A percentile compares a stretch with the other conserved stretches of the same genome.
Evolutionary conservation across 1,284 basidiomycete species (phyloP).

Genomic region (Athelia psychrophila): DNA sequence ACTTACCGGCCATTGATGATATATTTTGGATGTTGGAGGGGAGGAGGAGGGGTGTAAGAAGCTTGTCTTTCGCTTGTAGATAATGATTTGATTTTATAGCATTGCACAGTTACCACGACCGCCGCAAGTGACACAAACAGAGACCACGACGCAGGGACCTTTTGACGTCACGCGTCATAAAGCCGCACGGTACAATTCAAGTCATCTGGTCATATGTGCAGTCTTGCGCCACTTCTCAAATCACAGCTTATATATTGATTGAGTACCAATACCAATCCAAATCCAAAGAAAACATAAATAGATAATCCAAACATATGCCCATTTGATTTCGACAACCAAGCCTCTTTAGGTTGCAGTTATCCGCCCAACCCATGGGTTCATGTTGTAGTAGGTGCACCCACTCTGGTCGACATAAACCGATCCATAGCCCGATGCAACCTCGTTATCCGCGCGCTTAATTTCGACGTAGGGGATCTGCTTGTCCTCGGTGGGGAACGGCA

Average conservation of each 20-base stretch:
- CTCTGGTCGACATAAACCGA: constrained; percentile 18
- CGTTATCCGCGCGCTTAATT: constrained; percentile 18
- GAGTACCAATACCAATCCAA: neutral
- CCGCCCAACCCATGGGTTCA: constrained; percentile 22
- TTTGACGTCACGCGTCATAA: neutral
- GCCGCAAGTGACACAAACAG: too few species aligned
- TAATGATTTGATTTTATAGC: too few species aligned
- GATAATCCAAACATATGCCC: neutral
- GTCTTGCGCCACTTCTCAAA: too few species aligned
- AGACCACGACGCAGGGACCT: too few species aligned
- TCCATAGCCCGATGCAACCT: constrained; percentile 24
- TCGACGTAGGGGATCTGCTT: constrained; percentile 29
- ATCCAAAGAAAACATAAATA: neutral
- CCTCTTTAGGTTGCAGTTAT: neutral
- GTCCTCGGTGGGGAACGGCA: constrained; percentile 29
- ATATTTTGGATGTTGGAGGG: too few species aligned
- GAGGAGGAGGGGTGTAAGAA: too few species aligned
- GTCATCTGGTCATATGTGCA: too few species aligned
- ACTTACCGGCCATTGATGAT: too few species aligned
- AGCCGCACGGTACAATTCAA: neutral
- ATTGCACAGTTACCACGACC: too few species aligned
- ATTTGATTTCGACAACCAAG: neutral
- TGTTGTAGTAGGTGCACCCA: constrained; percentile 23
- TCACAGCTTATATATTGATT: too few species aligned
- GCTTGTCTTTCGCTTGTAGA: too few species aligned